phyloP scores from a whole-genome alignment of 345 rosid species.

The Ceriops zippeliana region DNA sequence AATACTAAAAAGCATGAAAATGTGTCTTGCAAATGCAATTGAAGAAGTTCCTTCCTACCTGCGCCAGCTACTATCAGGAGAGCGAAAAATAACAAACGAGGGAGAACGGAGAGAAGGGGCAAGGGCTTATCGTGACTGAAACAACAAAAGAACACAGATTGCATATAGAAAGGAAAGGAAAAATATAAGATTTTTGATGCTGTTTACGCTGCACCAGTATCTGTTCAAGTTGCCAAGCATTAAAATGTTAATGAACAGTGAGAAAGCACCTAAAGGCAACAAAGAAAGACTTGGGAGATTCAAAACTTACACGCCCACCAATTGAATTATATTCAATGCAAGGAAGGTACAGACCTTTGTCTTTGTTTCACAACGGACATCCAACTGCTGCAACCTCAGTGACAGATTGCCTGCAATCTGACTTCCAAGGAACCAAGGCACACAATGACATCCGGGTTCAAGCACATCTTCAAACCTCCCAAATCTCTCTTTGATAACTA shows the following conservation, averaged over 20 bases:
- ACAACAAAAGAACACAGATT: too few relatives aligned
- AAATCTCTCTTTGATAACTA: conserved; percentile 38
- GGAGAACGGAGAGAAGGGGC: not conserved
- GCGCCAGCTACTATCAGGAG: not conserved
- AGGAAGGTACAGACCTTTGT: conserved; percentile 27
- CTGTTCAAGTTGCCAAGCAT: not conserved
- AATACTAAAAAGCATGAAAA: not conserved
- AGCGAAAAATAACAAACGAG: not conserved
- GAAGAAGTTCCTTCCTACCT: not conserved
- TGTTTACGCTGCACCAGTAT: not conserved
- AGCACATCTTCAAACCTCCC: conserved; percentile 41
- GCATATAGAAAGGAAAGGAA: not conserved
- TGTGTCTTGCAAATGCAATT: not conserved
- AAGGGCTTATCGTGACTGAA: too few relatives aligned
- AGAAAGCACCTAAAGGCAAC: not conserved
- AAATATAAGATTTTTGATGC: not conserved
- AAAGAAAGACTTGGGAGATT: not conserved
- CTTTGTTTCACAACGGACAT: conserved; percentile 43
- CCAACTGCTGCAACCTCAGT: conserved; percentile 42
- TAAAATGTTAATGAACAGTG: not conserved
- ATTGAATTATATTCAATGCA: not conserved
- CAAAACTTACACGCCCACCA: not conserved
- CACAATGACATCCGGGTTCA: conserved; percentile 43
- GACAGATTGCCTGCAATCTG: conserved; percentile 37
- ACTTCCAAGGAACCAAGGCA: conserved; percentile 43